Evolutionary conservation across 768 basidiomycete species (phyloP), one percentile per base, ranked within the genome.

Genomic region (Ramaria rubella): DNA sequence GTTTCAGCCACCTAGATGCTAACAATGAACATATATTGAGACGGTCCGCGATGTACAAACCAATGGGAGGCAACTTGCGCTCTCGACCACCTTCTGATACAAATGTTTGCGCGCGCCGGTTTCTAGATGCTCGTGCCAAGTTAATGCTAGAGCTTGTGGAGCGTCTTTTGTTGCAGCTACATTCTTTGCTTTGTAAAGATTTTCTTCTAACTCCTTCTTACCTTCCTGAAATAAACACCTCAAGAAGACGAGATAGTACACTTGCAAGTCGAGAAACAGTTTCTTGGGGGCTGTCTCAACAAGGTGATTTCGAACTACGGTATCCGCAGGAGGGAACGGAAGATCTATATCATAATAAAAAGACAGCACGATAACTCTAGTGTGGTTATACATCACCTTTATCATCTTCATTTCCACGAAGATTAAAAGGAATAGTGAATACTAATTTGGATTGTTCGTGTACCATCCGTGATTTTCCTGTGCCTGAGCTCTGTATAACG

Each of bases 391-490:
- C 31, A 49, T 23, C 29, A 34, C 45, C 17, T 14, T 26, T 6
- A 19, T 4, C 21, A 29, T 52, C 46, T 17, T 9, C 30, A 12
- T 29, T 8, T 23, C 55, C 49, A n/a, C 61, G 60, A 26, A 68
- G 26, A 59, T 65, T 69, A 51, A 69, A 61, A 4, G 67, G 67
- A 23, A 68, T 61, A 1, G 63, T 62, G 38, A 66, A 60, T 12
- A 66, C 43, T 4, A 61, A 45, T 17, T 52, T 61, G 19, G 66
- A 57, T 26, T 60, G 23, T 50, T 70, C 63, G 40, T 68, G 48
- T 11, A 66, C 62, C 36, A 60, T 63, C 11, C 69, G 60, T 5
- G 69, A 69, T 59, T 69, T 72, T 71, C 64, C 58, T 46, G 60
- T 61, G 11, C 57, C 57, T 7, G 49, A 52, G 29, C 57, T 58